Evolutionary conservation across 164 flowering plant species (phyloP), one percentile per base, ranked within the genome.

Genomic region (Stephania yunnanensis): DNA sequence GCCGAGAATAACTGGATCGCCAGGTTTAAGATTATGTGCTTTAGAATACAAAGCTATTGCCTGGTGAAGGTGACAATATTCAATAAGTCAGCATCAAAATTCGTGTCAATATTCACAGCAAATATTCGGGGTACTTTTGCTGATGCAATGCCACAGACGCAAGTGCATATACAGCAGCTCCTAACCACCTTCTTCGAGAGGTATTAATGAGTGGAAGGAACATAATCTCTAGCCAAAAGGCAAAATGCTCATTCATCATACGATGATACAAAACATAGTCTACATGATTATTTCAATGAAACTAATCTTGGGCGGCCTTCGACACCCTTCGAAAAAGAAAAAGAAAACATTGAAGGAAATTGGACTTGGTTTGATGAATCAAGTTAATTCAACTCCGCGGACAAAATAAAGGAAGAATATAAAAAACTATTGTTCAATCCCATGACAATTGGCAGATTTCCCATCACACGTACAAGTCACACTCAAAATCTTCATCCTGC

Each of bases 1-100:
- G 75, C 89, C 79, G 44, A 93, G 90, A 79, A 92, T 87, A 76
- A 88, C 78, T 73, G 96, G 87, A 84, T 96, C 95, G 71, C 82
- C 78, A 0, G 90, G 92, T 81, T 89, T 92, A 25, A 90, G 83
- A 46, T 76, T 81, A 78, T 85, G 84, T 55, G 99, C 99, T 85
- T 87, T 87, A 46, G 93, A 85, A 84, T 91, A 96, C 63, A 70
- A 84, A 69, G 68, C 77, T 72, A 93, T 87, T 42, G 99, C 97
- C 99, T 96, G 83, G 74, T 46, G 77, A 78, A 93, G 83, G 74
- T 46, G 77, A 78, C 20, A 70, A 71, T 74, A 36, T 19, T 36
- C 19, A 68, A 22, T 36, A 45, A 53, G 36, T 71, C 46, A 64
- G 11, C 55, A 50, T 50, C 13, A 58, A n/a, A 2, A 58, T 15